phyloP scores from a whole-genome alignment of 331 rosid genomes.

The Erythrophleum ivorense region DNA sequence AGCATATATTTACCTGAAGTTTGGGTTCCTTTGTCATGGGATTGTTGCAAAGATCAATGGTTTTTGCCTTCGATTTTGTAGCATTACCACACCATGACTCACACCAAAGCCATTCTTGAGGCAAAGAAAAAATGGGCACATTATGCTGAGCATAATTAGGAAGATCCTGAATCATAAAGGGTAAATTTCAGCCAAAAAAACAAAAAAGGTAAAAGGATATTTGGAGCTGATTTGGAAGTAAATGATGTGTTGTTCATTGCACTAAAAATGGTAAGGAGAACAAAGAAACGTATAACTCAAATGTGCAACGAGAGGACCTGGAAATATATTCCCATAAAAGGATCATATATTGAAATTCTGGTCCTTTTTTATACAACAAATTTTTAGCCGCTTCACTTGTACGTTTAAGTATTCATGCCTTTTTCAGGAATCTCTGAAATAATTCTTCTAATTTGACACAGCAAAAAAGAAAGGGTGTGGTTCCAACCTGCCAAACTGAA shows the following conservation, averaged over 20 bases:
- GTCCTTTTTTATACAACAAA: background rate
- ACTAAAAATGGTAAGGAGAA: background rate
- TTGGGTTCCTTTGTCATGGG: constrained; percentile 99
- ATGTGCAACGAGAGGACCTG: background rate
- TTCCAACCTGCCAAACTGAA: background rate
- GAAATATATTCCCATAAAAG: constrained; percentile 1
- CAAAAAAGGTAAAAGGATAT: background rate
- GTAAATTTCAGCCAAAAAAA: constrained; percentile 34
- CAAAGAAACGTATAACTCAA: background rate
- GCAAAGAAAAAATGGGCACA: constrained; percentile 92
- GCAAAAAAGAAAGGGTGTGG: background rate
- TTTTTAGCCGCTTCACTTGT: background rate
- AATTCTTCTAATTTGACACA: background rate
- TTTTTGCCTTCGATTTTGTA: constrained; percentile 94
- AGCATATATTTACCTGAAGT: constrained; percentile 70
- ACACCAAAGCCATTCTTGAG: constrained; percentile 99
- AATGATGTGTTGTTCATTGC: background rate
- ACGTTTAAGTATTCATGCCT: constrained; percentile 7
- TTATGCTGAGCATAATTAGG: constrained; percentile 98
- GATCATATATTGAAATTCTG: constrained; percentile 15
- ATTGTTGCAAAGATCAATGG: constrained; percentile 98
- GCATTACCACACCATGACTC: constrained; percentile 99
- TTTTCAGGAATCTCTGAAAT: background rate
- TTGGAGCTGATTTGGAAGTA: background rate
- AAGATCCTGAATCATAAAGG: constrained; percentile 78